A percentile compares a stretch with the other conserved stretches of the same genome.
These are phyloP conservation scores for Amylocarpus encephaloides DNA, from an alignment of 2,329 filamentous ascomycete species.

Conservation along the genomic window DNA sequence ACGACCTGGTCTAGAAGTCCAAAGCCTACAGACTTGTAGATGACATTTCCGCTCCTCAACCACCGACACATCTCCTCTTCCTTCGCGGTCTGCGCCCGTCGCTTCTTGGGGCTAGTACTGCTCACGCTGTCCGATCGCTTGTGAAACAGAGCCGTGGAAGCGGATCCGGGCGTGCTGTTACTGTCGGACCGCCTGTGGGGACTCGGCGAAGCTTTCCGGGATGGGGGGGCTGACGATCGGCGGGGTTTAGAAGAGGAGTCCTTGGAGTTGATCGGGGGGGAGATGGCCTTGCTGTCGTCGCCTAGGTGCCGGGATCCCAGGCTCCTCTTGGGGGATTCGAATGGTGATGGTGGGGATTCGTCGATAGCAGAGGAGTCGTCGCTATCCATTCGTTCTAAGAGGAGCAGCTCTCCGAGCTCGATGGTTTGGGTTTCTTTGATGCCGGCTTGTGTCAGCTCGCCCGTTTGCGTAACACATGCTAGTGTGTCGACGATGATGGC, in stretches of 20 bases:
- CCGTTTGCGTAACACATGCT: conserved; percentile 74
- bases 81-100: conserved; percentile 28
- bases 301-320: conserved; percentile 7
- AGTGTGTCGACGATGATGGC: conserved; percentile 70
- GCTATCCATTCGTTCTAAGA: conserved; percentile 40
- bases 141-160: not conserved
- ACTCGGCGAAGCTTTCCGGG: conserved; percentile 12
- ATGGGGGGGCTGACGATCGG: conserved; percentile 16
- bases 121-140: not conserved
- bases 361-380: conserved; percentile 8
- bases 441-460: conserved; percentile 76
- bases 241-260: not conserved
- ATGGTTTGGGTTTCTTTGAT: conserved; percentile 70
- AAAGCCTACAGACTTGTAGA: conserved; percentile 63
- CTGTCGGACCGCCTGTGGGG: not conserved
- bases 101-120: conserved; percentile 8
- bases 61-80: conserved; percentile 48
- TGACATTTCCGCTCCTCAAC: conserved; percentile 56
- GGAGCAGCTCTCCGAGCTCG: conserved; percentile 76
- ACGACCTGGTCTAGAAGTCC: conserved; percentile 62
- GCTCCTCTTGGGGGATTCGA: not conserved
- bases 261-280: not conserved
- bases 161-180: not conserved
- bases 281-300: not conserved
- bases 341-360: not conserved